These are phyloP conservation scores for Coniferiporia weirii DNA, from an alignment of 1,284 basidiomycete genomes.

Conservation along the genomic window DNA sequence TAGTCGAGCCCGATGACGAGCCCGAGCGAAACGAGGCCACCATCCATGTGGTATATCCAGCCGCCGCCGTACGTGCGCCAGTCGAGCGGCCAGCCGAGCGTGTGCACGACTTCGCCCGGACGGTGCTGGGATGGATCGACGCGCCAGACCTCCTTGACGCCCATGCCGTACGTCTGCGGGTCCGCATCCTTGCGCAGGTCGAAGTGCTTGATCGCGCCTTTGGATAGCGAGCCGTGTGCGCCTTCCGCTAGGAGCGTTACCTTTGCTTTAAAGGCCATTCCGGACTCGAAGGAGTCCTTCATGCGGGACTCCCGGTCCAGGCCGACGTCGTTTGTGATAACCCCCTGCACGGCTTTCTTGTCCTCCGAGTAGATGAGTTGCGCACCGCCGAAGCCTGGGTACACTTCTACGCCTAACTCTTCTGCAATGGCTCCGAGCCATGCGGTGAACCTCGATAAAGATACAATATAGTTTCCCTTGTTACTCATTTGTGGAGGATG, in stretches of 20 bases:
- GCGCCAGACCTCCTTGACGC: conserved; percentile 97
- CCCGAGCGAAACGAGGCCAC: conserved; percentile 86
- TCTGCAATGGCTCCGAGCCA: conserved; percentile 92
- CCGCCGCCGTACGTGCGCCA: conserved; percentile 88
- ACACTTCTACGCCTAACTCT: conserved; percentile 91
- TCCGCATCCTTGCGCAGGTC: conserved; percentile 74
- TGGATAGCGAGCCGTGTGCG: conserved; percentile 89
- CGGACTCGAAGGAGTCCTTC: conserved; percentile 92
- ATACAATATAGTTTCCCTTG: conserved; percentile 91
- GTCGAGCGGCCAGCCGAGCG: conserved; percentile 91
- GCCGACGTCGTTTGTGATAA: conserved; percentile 94
- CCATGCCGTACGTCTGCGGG: conserved; percentile 95
- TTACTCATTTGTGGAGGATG: conserved; percentile 98
- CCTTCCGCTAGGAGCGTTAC: conserved; percentile 96
- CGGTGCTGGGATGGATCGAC: conserved; percentile 74
- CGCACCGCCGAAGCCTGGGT: conserved; percentile 94
- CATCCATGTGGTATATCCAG: conserved; percentile 96
- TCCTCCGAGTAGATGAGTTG: conserved; percentile 71
- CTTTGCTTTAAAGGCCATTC: conserved; percentile 94
- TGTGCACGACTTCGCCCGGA: conserved; percentile 88
- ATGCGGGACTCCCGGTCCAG: conserved; percentile 74
- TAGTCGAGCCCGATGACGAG: conserved; percentile 95
- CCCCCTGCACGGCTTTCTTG: conserved; percentile 70
- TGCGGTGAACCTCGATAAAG: conserved; percentile 81
- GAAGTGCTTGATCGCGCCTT: conserved; percentile 77